Evolutionary conservation across 2,329 filamentous ascomycete genomes (phyloP).

Genomic region (Xylaria sp.): DNA sequence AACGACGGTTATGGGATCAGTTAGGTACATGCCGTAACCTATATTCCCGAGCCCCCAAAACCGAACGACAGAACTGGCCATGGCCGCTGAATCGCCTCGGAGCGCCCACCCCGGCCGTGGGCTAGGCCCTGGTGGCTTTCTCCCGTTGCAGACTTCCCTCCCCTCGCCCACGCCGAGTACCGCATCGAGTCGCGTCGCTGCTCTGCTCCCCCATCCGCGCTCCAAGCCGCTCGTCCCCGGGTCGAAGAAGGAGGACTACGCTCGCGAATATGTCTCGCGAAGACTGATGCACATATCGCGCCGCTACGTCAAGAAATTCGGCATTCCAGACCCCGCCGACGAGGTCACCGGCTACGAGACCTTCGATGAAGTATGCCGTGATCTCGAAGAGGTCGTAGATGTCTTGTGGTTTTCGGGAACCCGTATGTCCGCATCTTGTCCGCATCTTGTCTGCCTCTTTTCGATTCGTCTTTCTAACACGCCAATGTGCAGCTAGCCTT

Average conservation of each 20-base stretch:
- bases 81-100: conserved; percentile 33
- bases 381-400: conserved; percentile 77
- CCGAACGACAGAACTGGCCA: no score
- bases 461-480: conserved; percentile 3
- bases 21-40: no score
- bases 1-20: no score
- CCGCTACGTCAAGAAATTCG: conserved; percentile 66
- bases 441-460: not conserved
- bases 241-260: conserved; percentile 64
- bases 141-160: conserved; percentile 48
- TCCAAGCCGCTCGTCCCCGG: conserved; percentile 58
- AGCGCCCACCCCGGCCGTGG: conserved; percentile 40
- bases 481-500: conserved; percentile 62
- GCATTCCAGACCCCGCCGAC: conserved; percentile 51
- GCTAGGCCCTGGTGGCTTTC: conserved; percentile 53
- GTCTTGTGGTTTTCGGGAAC: conserved; percentile 87
- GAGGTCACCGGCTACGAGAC: conserved; percentile 59
- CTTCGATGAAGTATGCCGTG: conserved; percentile 73
- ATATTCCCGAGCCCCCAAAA: no score
- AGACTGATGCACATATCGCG: conserved; percentile 59
- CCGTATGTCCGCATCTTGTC: conserved; percentile 60
- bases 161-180: conserved; percentile 62
- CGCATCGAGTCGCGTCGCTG: conserved; percentile 47
- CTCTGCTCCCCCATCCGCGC: conserved; percentile 61
- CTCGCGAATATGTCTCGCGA: conserved; percentile 62